Evolutionary conservation across 768 basidiomycete genomes (phyloP).

Genomic region (Lactarius akahatsu): DNA sequence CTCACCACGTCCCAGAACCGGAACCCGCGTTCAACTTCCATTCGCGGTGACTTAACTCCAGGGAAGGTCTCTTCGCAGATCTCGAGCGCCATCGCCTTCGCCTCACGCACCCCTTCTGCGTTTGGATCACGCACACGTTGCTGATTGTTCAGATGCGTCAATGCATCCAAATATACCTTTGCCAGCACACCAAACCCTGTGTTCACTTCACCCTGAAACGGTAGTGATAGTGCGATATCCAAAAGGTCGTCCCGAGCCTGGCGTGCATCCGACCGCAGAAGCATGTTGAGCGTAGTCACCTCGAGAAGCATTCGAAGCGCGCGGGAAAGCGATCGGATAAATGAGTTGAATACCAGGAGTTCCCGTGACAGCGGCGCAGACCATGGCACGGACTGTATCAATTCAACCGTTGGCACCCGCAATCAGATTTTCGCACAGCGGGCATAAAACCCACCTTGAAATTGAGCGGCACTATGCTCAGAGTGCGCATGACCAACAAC

Average conservation of each 20-base stretch:
- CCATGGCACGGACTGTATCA: slow-evolving; percentile 79
- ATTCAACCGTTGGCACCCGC: slow-evolving; percentile 6
- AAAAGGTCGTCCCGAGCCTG: slow-evolving; percentile 86
- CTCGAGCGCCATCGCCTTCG: slow-evolving; percentile 83
- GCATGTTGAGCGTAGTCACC: slow-evolving; percentile 88
- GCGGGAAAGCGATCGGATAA: slow-evolving; percentile 87
- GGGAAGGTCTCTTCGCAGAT: slow-evolving; percentile 94
- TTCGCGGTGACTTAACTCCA: slow-evolving; percentile 82
- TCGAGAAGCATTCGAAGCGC: slow-evolving; percentile 89
- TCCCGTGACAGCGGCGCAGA: slow-evolving; percentile 95
- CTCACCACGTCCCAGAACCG: slow-evolving; percentile 98
- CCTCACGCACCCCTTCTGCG: slow-evolving; percentile 75
- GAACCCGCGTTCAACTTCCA: slow-evolving; percentile 94
- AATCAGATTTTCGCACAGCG: slow-evolving; percentile 14
- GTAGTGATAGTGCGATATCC: slow-evolving; percentile 88
- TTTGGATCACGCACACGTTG: slow-evolving; percentile 74
- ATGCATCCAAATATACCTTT: slow-evolving; percentile 93
- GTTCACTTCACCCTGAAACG: slow-evolving; percentile 95
- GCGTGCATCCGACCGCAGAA: slow-evolving; percentile 85
- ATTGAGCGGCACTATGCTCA: slow-evolving; percentile 92
- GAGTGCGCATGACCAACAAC: slow-evolving; percentile 93
- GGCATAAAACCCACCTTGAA: slow-evolving; percentile 68
- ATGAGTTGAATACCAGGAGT: slow-evolving; percentile 96
- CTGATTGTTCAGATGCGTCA: slow-evolving; percentile 83
- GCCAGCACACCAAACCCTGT: slow-evolving; percentile 97